Percentiles rank a stretch among this genome's conserved stretches.
phyloP scores from a whole-genome alignment of 495 filamentous ascomycete genomes.

The Lasiosphaeria miniovina region DNA sequence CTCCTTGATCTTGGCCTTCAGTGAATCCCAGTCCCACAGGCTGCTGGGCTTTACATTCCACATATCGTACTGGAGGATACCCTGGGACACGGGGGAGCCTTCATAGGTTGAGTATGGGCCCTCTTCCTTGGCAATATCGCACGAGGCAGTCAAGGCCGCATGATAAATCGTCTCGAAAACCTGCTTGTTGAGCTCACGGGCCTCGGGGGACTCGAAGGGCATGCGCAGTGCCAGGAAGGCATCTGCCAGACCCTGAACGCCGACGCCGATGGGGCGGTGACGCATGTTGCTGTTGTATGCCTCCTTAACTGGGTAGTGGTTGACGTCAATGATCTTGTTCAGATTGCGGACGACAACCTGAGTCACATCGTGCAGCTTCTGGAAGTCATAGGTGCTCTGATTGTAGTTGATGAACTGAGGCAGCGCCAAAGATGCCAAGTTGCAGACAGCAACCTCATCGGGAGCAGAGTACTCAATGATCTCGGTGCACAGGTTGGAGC shows the following conservation, averaged over 20 bases:
- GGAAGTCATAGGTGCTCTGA: conserved; percentile 83
- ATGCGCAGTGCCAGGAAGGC: conserved; percentile 94
- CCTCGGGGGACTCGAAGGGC: conserved; percentile 94
- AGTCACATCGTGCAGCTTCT: conserved; percentile 88
- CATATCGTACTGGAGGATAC: conserved; percentile 98
- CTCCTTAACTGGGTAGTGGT: conserved; percentile 93
- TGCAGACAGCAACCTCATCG: conserved; percentile 98
- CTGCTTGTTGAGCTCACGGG: conserved; percentile 89
- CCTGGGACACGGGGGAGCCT: conserved; percentile 91
- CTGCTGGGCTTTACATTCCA: conserved; percentile 90
- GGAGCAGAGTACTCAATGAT: conserved; percentile 96
- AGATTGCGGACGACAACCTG: conserved; percentile 88
- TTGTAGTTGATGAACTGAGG: conserved; percentile 83
- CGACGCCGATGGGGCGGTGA: conserved; percentile 89
- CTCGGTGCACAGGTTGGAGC: conserved; percentile 97
- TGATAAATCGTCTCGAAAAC: conserved; percentile 99
- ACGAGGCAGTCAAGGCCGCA: conserved; percentile 84
- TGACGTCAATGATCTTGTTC: conserved; percentile 96
- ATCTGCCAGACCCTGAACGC: conserved; percentile 98
- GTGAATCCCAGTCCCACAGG: conserved; percentile 91
- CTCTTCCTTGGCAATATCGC: conserved; percentile 74
- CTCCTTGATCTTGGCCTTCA: conserved; percentile 88
- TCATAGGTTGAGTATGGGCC: conserved; percentile 88
- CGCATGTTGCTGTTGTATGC: conserved; percentile 93
- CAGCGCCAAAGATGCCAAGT: conserved; percentile 89